Evolutionary conservation across 1,284 basidiomycete genomes (phyloP).

Genomic region (Sporisorium graminicola): DNA sequence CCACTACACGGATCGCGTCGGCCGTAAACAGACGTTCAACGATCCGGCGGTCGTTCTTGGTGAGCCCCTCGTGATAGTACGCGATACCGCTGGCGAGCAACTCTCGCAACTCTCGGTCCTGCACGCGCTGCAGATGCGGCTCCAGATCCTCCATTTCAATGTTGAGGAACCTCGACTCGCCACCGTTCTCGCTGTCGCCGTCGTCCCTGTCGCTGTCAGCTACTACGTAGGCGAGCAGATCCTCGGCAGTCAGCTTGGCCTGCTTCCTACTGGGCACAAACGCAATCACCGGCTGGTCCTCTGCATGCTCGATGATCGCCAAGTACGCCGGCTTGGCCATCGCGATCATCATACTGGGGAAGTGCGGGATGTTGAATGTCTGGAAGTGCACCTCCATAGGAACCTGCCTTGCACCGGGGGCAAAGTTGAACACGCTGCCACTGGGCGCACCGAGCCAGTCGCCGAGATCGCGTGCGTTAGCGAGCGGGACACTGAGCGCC

Average conservation of each 20-base stretch:
- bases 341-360: slow-evolving; percentile 97
- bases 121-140: slow-evolving; percentile 87
- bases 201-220: slow-evolving; percentile 78
- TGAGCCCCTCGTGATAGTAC: slow-evolving; percentile 94
- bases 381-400: slow-evolving; percentile 98
- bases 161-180: slow-evolving; percentile 87
- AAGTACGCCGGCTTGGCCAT: slow-evolving; percentile 99
- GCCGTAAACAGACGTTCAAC: slow-evolving; percentile 93
- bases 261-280: slow-evolving; percentile 96
- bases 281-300: slow-evolving; percentile 86
- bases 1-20: slow-evolving; percentile 92
- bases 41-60: slow-evolving; percentile 90
- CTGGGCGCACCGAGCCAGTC: slow-evolving; percentile 98
- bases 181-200: slow-evolving; percentile 65
- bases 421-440: slow-evolving; percentile 93
- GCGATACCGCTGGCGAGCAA: slow-evolving; percentile 90
- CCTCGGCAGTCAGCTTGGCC: slow-evolving; percentile 90
- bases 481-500: slow-evolving; percentile 91
- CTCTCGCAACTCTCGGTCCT: slow-evolving; percentile 83
- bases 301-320: slow-evolving; percentile 88
- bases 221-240: slow-evolving; percentile 87
- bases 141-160: slow-evolving; percentile 85
- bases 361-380: slow-evolving; percentile 94
- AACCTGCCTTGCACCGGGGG: slow-evolving; percentile 90
- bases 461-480: slow-evolving; percentile 94